Evolutionary conservation across 1,284 basidiomycete species (phyloP), one percentile per base, ranked within the genome.

Genomic region (Chalciporus sp.): DNA sequence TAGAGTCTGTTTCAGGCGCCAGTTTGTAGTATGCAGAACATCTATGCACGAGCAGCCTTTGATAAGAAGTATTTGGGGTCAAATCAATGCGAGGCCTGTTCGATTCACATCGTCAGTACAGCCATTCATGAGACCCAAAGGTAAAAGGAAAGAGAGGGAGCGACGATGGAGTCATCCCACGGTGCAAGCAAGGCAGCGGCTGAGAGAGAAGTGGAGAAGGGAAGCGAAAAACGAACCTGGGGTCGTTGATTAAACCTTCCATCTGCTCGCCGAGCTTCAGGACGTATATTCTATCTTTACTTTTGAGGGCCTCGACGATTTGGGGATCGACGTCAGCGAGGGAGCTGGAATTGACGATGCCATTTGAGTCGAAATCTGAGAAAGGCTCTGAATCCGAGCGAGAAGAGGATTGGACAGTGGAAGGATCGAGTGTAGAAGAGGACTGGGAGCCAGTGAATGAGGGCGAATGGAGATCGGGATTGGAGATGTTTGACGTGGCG

Each of bases 261-360:
- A 93, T 89, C 61, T 77, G 77, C 72, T 92, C 90, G 55, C 88
- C 91, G 19, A 92, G 78, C 75, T 89, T 91, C 61, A 93, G 74
- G 42, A 93, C 89, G 68, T 87, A 93, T 56, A 93, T 77, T 63
- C 90, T 80, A 70, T 93, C 90, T 74, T 93, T 93, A 77, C 85
- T 86, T 70, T 77, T 83, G 57, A 93, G 84, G n/a, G 91, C 90
- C 70, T 92, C 90, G 62, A 92, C 61, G 63, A 69, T 90, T 71
- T 87, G 85, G 10, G 81, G 76, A 76, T 92, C 90, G 55, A 85
- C 81, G 57, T 88, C 67, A 14, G 52, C 27, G 52, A 67, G 58
- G 45, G 53, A 39, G 35, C 48, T 33, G 33, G 47, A 23, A 17
- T 58, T 67, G 47, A 53, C 37, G 42, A 58, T 57, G 9, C 50